Base-by-base conservation (phyloP, 2,329 filamentous ascomycete species). In the Truncatella angustata region DNA sequence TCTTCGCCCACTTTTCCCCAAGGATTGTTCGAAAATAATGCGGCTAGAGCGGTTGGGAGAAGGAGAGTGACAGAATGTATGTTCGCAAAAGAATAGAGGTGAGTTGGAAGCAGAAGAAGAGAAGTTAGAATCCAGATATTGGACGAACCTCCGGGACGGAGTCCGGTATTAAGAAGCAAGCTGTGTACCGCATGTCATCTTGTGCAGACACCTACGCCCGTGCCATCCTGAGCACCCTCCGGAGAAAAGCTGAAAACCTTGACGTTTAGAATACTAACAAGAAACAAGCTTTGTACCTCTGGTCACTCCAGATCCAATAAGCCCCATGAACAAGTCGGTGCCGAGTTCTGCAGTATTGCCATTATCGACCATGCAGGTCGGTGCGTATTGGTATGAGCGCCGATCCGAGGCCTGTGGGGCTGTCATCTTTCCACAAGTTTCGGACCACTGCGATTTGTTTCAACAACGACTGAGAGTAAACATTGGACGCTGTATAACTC, bases 401-500 rank as follows among this genome's bases (percentile, higher is more conserved):
- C 43, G 43, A 46, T 28, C 16, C 12, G 40, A 44, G 14, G 28
- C 14, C 14, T 32, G 28, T 18, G 43, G 16, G 16, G n/a, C n/a
- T 18, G 30, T 24, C 26, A 28, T 46, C 26, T 20, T 9, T 18
- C 14, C 6, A 18, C 11, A 16, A n/a, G 26, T 46, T 20, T 46
- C 43, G 43, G 30, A 34, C 43, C 11, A 46, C 23, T 21, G 43
- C 9, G 7, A 32, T 10, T 28, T 44, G 40, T 44, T 44, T 30
- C 40, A 44, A 23, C 40, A 44, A 23, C 40, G 21, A 28, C 16
- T 44, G 11, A 26, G n/a, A 24, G 28, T 24, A 28, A 21, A 28
- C 40, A 44, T 44, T 6, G 40, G 40, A 44, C 14, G 21, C 24
- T 24, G 40, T 44, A 44, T 44, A 44, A 23, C 40, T n/a, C n/a